Percentiles rank a stretch among this genome's conserved stretches.
Evolutionary conservation across 495 filamentous ascomycete genomes (phyloP).

Genomic region (Cudoniella acicularis): DNA sequence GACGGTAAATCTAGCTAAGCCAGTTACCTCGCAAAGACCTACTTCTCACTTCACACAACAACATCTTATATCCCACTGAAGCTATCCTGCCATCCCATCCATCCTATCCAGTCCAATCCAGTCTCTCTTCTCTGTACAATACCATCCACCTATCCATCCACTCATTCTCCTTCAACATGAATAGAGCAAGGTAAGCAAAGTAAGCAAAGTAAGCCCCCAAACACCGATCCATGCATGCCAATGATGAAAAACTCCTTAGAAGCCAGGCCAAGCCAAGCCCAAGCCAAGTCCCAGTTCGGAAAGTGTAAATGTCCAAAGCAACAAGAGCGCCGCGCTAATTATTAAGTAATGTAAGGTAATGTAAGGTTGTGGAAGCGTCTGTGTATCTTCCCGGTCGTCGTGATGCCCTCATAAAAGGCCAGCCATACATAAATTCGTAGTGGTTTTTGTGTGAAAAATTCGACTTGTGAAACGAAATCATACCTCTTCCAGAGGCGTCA

Average conservation of each 20-base stretch:
- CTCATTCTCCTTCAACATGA: background rate
- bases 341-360: constrained; percentile 4
- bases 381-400: background rate
- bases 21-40: no score
- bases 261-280: no score
- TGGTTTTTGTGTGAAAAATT: background rate
- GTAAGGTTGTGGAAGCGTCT: background rate
- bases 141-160: background rate
- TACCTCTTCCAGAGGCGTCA: constrained; percentile 30
- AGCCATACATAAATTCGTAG: background rate
- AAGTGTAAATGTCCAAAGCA: no score
- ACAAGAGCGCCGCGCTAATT: constrained; percentile 21
- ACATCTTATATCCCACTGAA: no score
- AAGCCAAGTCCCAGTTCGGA: no score
- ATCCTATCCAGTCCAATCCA: no score
- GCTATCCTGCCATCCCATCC: no score
- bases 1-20: no score
- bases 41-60: no score
- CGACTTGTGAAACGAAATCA: constrained; percentile 2
- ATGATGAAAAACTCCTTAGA: no score
- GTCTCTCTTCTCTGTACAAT: background rate
- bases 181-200: no score
- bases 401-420: background rate
- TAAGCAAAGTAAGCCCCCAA: background rate
- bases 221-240: background rate